Conservation (phyloP, 768 basidiomycete species). For the Ephemerocybe angulata region DNA sequence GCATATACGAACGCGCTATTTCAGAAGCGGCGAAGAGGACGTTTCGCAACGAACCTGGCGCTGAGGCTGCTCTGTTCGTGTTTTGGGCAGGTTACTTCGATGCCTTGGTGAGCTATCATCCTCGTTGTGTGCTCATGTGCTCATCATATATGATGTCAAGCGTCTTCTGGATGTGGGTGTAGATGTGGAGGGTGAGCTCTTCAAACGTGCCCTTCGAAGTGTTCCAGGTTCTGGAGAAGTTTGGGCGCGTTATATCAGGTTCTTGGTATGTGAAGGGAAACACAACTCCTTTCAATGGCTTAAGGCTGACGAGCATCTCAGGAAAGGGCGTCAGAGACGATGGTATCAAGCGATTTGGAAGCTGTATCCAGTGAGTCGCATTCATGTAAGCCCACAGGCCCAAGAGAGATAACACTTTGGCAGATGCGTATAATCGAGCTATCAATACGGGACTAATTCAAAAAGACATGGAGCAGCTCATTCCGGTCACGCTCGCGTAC, state of each 20-base stretch:
- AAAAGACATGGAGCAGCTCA: constrained; percentile 59
- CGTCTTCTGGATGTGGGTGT: constrained; percentile 43
- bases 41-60: constrained; percentile 49
- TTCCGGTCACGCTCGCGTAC: constrained; percentile 60
- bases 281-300: neutral
- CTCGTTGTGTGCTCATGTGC: neutral
- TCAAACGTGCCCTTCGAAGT: constrained; percentile 63
- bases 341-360: constrained; percentile 29
- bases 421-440: constrained; percentile 59
- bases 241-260: constrained; percentile 75
- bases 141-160: constrained; percentile 30
- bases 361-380: constrained; percentile 13
- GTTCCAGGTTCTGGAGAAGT: constrained; percentile 74
- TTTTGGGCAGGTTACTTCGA: constrained; percentile 79
- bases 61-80: constrained; percentile 53
- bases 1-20: constrained; percentile 72
- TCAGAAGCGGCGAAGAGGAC: constrained; percentile 62
- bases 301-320: constrained; percentile 17
- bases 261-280: constrained; percentile 47
- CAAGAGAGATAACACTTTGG: neutral
- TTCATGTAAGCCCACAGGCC: neutral
- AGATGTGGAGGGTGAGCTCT: constrained; percentile 38
- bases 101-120: constrained; percentile 48
- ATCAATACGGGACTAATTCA: constrained; percentile 52
- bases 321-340: constrained; percentile 39